phyloP scores from a whole-genome alignment of 202 grass and related monocot species.

The Musa balbisiana region DNA sequence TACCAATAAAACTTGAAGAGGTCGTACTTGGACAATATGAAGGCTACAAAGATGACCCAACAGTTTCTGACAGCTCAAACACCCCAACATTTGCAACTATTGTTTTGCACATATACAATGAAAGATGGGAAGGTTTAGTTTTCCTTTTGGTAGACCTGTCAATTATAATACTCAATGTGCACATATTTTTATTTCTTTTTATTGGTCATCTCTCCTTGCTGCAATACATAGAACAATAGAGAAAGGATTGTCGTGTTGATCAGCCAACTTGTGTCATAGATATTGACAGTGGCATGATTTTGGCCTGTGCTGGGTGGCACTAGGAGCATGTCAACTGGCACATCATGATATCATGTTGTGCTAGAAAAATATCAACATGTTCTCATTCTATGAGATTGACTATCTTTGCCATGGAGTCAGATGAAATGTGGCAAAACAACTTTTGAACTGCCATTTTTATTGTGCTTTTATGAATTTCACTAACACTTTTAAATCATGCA shows the following conservation, averaged over 20 bases:
- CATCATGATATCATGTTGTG: too few species aligned
- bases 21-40: slow-evolving; percentile 93
- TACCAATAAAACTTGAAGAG: slow-evolving; percentile 68
- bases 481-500: not conserved
- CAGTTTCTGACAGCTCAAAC: slow-evolving; percentile 82
- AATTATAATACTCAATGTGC: not conserved
- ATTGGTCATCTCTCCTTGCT: not conserved
- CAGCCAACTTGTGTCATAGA: too few species aligned
- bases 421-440: not conserved
- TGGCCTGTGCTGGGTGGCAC: too few species aligned
- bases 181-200: not conserved
- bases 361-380: too few species aligned
- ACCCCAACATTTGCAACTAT: slow-evolving; percentile 93
- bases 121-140: slow-evolving; percentile 85
- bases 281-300: too few species aligned
- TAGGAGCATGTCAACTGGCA: too few species aligned
- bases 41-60: slow-evolving; percentile 91
- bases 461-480: too few species aligned
- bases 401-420: not conserved
- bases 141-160: not conserved
- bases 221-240: too few species aligned
- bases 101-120: slow-evolving; percentile 77
- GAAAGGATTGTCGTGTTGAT: too few species aligned
- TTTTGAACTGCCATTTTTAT: slow-evolving; percentile 18
- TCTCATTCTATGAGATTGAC: too few species aligned